Base-by-base conservation (phyloP, 495 filamentous ascomycete genomes). In the Friedmanniomyces simplex region DNA sequence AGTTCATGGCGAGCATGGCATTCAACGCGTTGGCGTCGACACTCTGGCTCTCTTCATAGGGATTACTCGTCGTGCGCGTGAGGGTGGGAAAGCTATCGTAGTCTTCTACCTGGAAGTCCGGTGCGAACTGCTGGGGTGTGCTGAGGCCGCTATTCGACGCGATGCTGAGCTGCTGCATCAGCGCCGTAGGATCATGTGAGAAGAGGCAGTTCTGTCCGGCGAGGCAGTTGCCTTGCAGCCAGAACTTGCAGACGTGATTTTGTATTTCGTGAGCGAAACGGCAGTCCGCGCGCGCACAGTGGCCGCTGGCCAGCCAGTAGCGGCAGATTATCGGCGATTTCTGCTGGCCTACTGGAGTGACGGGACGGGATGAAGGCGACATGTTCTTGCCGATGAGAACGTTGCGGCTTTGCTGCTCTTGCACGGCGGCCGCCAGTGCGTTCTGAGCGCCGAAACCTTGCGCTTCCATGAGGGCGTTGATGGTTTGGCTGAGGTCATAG, bases 231-330 rank as follows among this genome's bases (percentile, higher is more conserved):
- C 94, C 94, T 76, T 87, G 90, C 39, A 97, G 79, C 90, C 91
- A 99, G 65, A 96, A 96, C 86, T 97, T 99, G 91, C 94, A 99
- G 56, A 99, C 82, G 60, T 96, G 93, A 62, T 84, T 91, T 61
- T 88, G 95, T 32, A 94, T 74, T 66, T 99, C 94, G 72, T 99
- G 94, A 60, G 90, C 96, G 71, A 96, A 99, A 49, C 91, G 83
- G 64, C 94, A 99, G 66, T 99, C 94, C 50, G 91, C 91, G 30
- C 94, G 81, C 30, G 96, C 81, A 66, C 94, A 99, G 67, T 88
- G 83, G 5, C 94, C 94, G 18, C 84, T 91, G 14, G 91, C 89
- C 18, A 99, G 76, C 74, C 85, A 97, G 68, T 95, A 99, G 69
- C 91, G 94, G 77, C 94, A 99, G 21, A 97, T 88, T 20, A 96